A percentile compares a stretch with the other conserved stretches of the same genome.
phyloP scores from a whole-genome alignment of 768 basidiomycete species.

The Amanita thiersii region DNA sequence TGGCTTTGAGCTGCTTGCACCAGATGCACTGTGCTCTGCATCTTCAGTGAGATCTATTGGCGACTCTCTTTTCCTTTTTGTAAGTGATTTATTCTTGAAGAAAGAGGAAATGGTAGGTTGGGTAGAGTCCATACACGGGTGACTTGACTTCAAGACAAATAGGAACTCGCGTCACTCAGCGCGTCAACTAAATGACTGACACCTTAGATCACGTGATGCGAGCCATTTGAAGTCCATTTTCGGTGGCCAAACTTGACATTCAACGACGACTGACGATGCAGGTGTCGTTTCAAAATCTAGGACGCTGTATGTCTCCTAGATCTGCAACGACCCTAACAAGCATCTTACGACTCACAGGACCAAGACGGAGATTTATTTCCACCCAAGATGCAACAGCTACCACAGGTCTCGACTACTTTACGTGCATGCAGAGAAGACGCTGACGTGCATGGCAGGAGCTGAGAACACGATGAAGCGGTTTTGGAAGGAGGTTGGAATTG shows the following conservation, averaged over 20 bases:
- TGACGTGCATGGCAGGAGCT: constrained; percentile 45
- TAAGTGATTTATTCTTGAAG: constrained; percentile 19
- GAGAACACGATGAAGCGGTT: constrained; percentile 85
- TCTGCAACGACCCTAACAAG: constrained; percentile 9
- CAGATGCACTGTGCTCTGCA: constrained; percentile 20
- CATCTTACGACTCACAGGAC: constrained; percentile 1
- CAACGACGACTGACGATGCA: not conserved
- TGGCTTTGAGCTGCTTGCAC: constrained; percentile 16
- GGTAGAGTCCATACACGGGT: constrained; percentile 10
- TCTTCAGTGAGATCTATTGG: constrained; percentile 50
- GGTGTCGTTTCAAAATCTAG: not conserved
- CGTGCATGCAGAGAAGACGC: constrained; percentile 2
- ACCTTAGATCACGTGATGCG: too few relatives aligned
- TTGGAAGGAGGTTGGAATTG: constrained; percentile 88
- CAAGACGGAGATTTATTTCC: constrained; percentile 6
- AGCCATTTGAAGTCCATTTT: too few relatives aligned
- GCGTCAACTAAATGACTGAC: too few relatives aligned
- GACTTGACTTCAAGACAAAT: constrained; percentile 17
- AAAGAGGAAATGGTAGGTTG: constrained; percentile 33
- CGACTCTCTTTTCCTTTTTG: constrained; percentile 23
- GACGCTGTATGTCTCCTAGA: constrained; percentile 8
- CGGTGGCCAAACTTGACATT: too few relatives aligned
- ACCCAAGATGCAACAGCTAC: constrained; percentile 41
- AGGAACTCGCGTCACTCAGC: constrained; percentile 1
- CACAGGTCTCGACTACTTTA: constrained; percentile 45